Evolutionary conservation across 1,139 yeast genomes (phyloP).

Genomic region (Sugiyamaella paludigena): DNA sequence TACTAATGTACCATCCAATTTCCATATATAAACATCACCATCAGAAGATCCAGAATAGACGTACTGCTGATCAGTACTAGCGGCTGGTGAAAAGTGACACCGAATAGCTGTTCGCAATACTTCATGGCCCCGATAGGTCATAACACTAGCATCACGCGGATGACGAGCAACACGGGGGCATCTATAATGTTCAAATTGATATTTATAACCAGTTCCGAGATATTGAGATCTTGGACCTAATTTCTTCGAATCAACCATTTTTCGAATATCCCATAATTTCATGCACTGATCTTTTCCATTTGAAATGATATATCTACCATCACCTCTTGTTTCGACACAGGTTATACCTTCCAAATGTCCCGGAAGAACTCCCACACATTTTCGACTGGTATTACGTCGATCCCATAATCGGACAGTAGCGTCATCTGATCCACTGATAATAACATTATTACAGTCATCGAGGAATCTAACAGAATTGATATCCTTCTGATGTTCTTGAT

Average conservation of each 20-base stretch:
- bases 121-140: slow-evolving; percentile 36
- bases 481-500: slow-evolving; percentile 22
- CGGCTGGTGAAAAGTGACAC: slow-evolving; percentile 36
- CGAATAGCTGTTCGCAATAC: slow-evolving; percentile 35
- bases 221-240: slow-evolving; percentile 8
- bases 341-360: slow-evolving; percentile 68
- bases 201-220: slow-evolving; percentile 28
- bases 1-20: slow-evolving; percentile 33
- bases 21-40: slow-evolving; percentile 35
- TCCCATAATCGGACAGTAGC: slow-evolving; percentile 85
- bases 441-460: slow-evolving; percentile 67
- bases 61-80: slow-evolving; percentile 33
- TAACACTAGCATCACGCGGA: slow-evolving; percentile 33
- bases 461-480: slow-evolving; percentile 70
- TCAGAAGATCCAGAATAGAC: slow-evolving; percentile 37
- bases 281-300: slow-evolving; percentile 36
- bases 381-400: slow-evolving; percentile 50
- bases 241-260: slow-evolving; percentile 15
- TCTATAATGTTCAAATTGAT: slow-evolving; percentile 29
- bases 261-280: slow-evolving; percentile 38
- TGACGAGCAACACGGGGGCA: slow-evolving; percentile 27
- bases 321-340: slow-evolving; percentile 31
- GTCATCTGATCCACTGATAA: slow-evolving; percentile 82
- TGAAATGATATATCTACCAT: slow-evolving; percentile 33
- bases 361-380: slow-evolving; percentile 55